Percentiles rank a stretch among this genome's conserved stretches.
These are phyloP conservation scores for Exophiala alcalophila DNA, from an alignment of 2,329 filamentous ascomycete species.

Conservation along the genomic window DNA sequence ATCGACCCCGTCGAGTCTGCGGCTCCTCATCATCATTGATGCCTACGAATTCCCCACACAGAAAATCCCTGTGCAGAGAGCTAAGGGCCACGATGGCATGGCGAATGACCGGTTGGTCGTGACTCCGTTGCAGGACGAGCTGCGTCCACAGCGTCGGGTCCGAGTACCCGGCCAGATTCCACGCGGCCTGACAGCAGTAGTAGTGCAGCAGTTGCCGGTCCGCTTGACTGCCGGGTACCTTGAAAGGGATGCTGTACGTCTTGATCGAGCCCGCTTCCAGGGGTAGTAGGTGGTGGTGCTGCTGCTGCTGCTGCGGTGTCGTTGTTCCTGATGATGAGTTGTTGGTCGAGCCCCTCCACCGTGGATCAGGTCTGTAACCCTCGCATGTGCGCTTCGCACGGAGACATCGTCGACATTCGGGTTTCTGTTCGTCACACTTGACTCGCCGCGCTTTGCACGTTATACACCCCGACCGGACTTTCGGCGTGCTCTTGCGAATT, in stretches of 20 bases:
- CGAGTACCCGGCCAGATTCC: slow-evolving; percentile 64
- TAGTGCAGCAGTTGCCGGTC: slow-evolving; percentile 44
- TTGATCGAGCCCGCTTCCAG: slow-evolving; percentile 9
- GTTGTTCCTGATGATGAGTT: too few species aligned
- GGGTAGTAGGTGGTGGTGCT: slow-evolving; percentile 34
- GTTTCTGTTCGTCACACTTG: slow-evolving; percentile 32
- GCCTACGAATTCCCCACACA: slow-evolving; percentile 13
- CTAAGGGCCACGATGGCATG: slow-evolving; percentile 65
- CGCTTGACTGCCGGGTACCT: slow-evolving; percentile 16
- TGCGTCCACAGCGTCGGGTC: slow-evolving; percentile 64
- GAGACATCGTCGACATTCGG: slow-evolving; percentile 51
- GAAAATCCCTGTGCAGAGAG: slow-evolving; percentile 57
- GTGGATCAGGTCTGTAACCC: slow-evolving; percentile 51
- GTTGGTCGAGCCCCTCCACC: too few species aligned
- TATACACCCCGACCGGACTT: slow-evolving; percentile 21
- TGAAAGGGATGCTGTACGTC: slow-evolving; percentile 18
- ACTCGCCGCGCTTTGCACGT: slow-evolving; percentile 22
- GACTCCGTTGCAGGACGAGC: slow-evolving; percentile 61
- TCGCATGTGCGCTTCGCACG: slow-evolving; percentile 57
- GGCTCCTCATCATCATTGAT: background rate
- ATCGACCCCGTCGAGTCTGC: too few species aligned
- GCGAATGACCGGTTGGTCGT: slow-evolving; percentile 58
- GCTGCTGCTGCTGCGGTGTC: background rate
- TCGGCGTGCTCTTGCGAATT: slow-evolving; percentile 16
- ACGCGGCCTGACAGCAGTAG: slow-evolving; percentile 59